phyloP scores from a whole-genome alignment of 2,329 filamentous ascomycete genomes.

The Epichloe hybrida region DNA sequence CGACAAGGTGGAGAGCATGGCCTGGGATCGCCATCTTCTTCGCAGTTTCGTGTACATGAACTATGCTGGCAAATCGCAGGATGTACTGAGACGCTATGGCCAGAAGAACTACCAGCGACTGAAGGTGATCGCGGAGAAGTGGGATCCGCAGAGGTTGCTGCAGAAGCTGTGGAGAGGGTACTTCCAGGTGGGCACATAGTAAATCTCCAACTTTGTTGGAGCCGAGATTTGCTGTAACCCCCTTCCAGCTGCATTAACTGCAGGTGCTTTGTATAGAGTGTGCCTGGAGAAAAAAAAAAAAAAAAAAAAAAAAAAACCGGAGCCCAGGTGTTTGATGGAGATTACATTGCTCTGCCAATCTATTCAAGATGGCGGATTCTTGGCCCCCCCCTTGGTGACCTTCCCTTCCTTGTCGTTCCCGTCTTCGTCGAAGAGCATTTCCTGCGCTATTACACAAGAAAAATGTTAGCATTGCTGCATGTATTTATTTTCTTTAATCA shows the following conservation, averaged over 20 bases:
- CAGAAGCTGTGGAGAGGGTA: conserved; percentile 23
- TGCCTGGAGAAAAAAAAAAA: too few relatives aligned
- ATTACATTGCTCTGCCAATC: too few relatives aligned
- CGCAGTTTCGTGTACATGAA: conserved; percentile 31
- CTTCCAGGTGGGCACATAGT: conserved; percentile 18
- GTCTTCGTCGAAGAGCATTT: conserved; percentile 41
- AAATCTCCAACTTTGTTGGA: too few relatives aligned
- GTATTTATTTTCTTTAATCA: too few relatives aligned
- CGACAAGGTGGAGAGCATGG: conserved; percentile 12
- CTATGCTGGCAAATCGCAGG: conserved; percentile 28
- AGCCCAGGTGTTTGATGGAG: too few relatives aligned
- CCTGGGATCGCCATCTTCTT: conserved; percentile 15
- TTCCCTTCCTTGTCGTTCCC: conserved; percentile 31
- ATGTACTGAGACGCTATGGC: conserved; percentile 28
- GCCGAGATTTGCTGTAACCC: too few relatives aligned
- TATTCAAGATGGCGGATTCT: too few relatives aligned
- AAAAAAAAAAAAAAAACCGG: too few relatives aligned
- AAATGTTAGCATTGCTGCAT: background rate
- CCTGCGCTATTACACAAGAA: conserved; percentile 36
- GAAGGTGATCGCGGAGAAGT: conserved; percentile 18
- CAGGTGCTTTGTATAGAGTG: too few relatives aligned
- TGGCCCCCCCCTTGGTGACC: too few relatives aligned
- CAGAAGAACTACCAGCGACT: conserved; percentile 22
- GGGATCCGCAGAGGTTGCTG: conserved; percentile 24
- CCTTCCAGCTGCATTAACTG: conserved; percentile 21